Conservation (phyloP, 768 basidiomycete species). For the Agrocybe pediades region DNA sequence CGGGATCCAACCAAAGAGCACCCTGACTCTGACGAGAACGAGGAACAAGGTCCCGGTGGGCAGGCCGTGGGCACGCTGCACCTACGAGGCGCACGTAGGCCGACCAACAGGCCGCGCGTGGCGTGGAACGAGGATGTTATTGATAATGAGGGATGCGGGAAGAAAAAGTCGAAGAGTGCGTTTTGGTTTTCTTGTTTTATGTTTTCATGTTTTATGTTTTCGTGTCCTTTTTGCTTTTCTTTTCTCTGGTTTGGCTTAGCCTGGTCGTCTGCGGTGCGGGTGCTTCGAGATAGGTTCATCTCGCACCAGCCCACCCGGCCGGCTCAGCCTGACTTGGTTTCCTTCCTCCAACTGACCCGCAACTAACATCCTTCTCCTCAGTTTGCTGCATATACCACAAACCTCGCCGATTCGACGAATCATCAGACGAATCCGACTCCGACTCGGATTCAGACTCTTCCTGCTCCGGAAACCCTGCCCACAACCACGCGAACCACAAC, state of each 20-base stretch:
- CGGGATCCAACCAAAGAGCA: slow-evolving; percentile 31
- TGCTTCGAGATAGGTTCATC: neutral
- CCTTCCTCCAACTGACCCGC: too few species aligned
- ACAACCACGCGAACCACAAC: slow-evolving; percentile 17
- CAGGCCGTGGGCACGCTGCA: slow-evolving; percentile 52
- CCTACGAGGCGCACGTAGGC: slow-evolving; percentile 53
- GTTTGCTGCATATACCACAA: slow-evolving; percentile 97
- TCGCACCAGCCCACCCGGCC: too few species aligned
- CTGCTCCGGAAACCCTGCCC: slow-evolving; percentile 15
- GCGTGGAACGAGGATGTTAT: slow-evolving; percentile 85
- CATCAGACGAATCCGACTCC: slow-evolving; percentile 61
- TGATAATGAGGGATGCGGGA: slow-evolving; percentile 88
- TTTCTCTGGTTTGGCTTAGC: neutral
- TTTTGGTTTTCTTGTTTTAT: slow-evolving; percentile 13
- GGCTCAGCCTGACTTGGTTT: too few species aligned
- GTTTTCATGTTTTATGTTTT: neutral
- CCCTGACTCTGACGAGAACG: slow-evolving; percentile 17
- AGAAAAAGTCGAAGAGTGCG: slow-evolving; percentile 93
- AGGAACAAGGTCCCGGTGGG: slow-evolving; percentile 14
- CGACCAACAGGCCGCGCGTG: slow-evolving; percentile 55
- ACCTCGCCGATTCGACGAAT: slow-evolving; percentile 79
- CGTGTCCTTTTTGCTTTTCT: neutral
- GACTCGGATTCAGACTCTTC: slow-evolving; percentile 38
- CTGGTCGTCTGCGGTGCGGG: neutral
- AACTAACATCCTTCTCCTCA: slow-evolving; percentile 29